Evolutionary conservation across 768 basidiomycete species (phyloP), one percentile per base, ranked within the genome.

Genomic region (Gloeostereum incarnatum): DNA sequence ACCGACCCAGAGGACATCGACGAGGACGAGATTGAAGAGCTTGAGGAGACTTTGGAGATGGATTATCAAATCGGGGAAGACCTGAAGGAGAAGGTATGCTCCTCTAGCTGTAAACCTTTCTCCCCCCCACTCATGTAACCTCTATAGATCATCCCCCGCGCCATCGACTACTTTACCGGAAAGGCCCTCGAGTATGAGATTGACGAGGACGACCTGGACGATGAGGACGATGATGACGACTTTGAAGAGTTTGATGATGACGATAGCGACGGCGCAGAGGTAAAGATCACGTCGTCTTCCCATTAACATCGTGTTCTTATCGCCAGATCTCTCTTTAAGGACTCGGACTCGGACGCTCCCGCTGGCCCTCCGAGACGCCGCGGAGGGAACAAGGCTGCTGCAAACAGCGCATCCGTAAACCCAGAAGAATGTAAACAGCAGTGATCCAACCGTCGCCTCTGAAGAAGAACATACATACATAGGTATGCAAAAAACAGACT

Each of bases 11-110:
- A 88, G 42, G 88, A 91, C 2, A 64, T 86, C 14, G 87, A 87
- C 0, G 83, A 82, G 1, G 86, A 90, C 0, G 87, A 89, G 17
- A 72, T 94, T 1, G 87, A 89, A 36, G 92, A 91, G 45, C 69
- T 96, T 31, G 92, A 97, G 58, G 86, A 84, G 58, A 86, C 87
- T 56, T 73, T 99, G 36, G 94, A 97, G 69, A 69, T 91, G 44
- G 94, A 99, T 61, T 97, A 97, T 57, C 93, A 97, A 67, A 83
- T 99, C 50, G 93, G 94, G 31, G 94, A 97, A 67, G 93, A 98
- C 63, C 66, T 98, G 50, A 97, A 97, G 65, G 94, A 97, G 58
- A 88, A 92, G 71, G 88, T 86, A 36, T 5, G 62, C 55, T 45
- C 11, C 25, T 26, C 20, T 40, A n/a, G n/a, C n/a, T n/a, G n/a